Evolutionary conservation across 176 grass and related monocot genomes (phyloP).

Genomic region (Alloteropsis semialata): DNA sequence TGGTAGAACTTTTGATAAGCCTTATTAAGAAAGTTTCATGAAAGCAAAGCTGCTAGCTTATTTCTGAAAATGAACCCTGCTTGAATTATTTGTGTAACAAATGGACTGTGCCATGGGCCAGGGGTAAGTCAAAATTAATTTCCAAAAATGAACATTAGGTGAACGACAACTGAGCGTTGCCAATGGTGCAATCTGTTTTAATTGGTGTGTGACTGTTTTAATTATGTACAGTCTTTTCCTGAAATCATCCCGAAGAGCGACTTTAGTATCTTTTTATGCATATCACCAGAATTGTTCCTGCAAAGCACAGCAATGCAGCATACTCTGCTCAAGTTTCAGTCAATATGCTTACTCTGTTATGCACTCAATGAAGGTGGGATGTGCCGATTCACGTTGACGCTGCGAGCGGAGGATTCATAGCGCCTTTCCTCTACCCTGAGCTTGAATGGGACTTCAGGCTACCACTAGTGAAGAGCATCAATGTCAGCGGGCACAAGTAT

Average conservation of each 20-base stretch:
- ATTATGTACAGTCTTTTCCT: background rate
- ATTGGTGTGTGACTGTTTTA: background rate
- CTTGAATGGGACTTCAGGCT: conserved; percentile 80
- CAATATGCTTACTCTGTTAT: background rate
- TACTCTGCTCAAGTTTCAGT: background rate
- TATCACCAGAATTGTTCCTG: background rate
- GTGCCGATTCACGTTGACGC: conserved; percentile 82
- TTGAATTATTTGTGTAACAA: background rate
- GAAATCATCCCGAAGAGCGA: background rate
- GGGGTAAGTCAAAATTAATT: background rate
- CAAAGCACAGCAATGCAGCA: background rate
- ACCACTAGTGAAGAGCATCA: conserved; percentile 81
- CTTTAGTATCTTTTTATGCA: background rate
- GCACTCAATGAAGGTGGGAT: conserved; percentile 44
- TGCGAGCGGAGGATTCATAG: conserved; percentile 81
- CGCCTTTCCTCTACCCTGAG: conserved; percentile 64
- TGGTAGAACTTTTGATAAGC: background rate
- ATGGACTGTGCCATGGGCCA: background rate
- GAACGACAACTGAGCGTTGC: background rate
- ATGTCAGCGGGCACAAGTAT: conserved; percentile 84
- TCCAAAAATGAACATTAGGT: background rate
- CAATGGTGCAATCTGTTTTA: background rate
- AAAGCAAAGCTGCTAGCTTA: background rate
- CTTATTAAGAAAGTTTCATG: background rate
- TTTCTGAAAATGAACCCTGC: background rate